Conservation (phyloP, 371 early-diverging fungal genomes). For the Zychaea mexicana region DNA sequence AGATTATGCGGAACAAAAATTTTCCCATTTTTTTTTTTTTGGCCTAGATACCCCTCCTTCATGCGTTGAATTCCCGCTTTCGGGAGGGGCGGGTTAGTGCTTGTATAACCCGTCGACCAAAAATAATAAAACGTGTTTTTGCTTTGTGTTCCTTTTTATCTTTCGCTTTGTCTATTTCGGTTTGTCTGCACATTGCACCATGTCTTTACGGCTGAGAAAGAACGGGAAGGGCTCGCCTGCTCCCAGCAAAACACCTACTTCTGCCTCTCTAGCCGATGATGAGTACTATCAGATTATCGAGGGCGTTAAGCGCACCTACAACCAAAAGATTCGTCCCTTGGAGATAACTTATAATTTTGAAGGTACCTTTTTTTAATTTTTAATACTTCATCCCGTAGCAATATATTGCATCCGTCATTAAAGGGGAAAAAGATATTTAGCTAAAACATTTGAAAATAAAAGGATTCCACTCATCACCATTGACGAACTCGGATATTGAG, state of each 20-base stretch:
- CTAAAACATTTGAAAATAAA: neutral
- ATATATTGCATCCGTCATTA: neutral
- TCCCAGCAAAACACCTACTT: neutral
- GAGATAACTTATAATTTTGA: constrained; percentile 82
- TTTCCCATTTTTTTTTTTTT: neutral
- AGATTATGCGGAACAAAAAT: neutral
- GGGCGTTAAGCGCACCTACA: constrained; percentile 70
- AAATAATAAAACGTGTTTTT: neutral
- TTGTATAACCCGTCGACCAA: no score
- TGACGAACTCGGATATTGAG: constrained; percentile 80
- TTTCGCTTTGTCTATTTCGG: neutral
- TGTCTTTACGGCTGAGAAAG: constrained; percentile 17
- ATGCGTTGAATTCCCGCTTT: no score
- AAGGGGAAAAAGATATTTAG: no score
- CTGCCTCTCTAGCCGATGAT: constrained; percentile 24
- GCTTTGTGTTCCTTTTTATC: neutral
- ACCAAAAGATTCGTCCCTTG: constrained; percentile 71
- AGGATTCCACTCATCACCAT: constrained; percentile 77
- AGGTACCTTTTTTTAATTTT: constrained; percentile 24
- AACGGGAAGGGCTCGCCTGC: constrained; percentile 18
- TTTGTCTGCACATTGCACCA: no score
- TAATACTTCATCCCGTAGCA: neutral
- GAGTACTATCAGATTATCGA: constrained; percentile 67
- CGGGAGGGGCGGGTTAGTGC: no score
- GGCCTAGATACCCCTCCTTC: neutral